Evolutionary conservation across 179 eudicot genomes (phyloP).

Genomic region (Beta lomatogona): DNA sequence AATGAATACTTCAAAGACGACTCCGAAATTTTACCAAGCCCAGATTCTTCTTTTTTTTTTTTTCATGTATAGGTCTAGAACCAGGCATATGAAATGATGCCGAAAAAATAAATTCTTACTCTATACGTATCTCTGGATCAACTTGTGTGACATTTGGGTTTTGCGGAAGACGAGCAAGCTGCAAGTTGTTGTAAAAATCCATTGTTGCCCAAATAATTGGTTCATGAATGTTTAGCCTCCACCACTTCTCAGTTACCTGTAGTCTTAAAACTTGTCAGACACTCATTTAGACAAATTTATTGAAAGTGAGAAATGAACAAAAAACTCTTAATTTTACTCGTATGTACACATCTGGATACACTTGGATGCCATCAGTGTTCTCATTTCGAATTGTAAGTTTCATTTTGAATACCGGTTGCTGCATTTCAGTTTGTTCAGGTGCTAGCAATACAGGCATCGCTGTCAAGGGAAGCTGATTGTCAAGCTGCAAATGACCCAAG

Average conservation of each 20-base stretch:
- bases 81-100: slow-evolving; percentile 6
- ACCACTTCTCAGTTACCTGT: slow-evolving; percentile 87
- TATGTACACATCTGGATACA: slow-evolving; percentile 80
- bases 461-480: slow-evolving; percentile 92
- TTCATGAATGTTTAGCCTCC: slow-evolving; percentile 93
- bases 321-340: slow-evolving; percentile 54
- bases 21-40: neutral
- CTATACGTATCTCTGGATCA: slow-evolving; percentile 98
- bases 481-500: slow-evolving; percentile 82
- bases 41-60: no score
- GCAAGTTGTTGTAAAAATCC: slow-evolving; percentile 79
- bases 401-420: slow-evolving; percentile 88
- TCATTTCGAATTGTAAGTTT: slow-evolving; percentile 76
- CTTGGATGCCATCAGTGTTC: slow-evolving; percentile 82
- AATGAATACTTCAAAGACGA: neutral
- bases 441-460: slow-evolving; percentile 89
- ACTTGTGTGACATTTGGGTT: slow-evolving; percentile 77
- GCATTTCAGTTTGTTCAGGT: slow-evolving; percentile 74
- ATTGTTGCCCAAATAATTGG: slow-evolving; percentile 95
- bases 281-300: neutral
- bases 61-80: neutral
- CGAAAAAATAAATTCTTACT: slow-evolving; percentile 50
- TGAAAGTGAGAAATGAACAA: neutral
- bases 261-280: slow-evolving; percentile 18
- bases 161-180: slow-evolving; percentile 77